Base-by-base conservation (phyloP, 2,329 filamentous ascomycete genomes). In the Aspergillus fijiensis region DNA sequence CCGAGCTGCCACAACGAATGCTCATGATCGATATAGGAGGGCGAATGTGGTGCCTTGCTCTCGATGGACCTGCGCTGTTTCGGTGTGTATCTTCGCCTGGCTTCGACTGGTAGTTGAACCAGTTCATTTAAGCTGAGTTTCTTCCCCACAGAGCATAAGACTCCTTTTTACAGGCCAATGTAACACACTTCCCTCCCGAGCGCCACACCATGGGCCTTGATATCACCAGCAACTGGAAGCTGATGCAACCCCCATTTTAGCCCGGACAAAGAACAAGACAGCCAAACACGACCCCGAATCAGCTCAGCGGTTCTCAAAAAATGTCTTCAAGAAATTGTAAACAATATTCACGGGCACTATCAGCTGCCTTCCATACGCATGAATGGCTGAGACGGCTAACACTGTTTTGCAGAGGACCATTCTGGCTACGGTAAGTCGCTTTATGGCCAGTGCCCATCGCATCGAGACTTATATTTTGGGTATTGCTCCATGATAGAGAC, bases 401-500 rank as follows among this genome's bases (percentile, higher is more conserved):
- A 9, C 23, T 52, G 12, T 16, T 10, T 33, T 48, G 29, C 23
- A 67, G 65, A 59, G 61, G 60, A 48, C 57, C 58, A 39, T 53
- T 60, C 33, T 67, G 63, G 63, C 55, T 67, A 12, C 61, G 65
- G 65, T 67, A 59, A 27, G 55, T 12, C 47, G n/a, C 9, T 16
- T 3, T 16, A 45, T 7, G 6, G 6, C 1, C 42, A 49, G n/a
- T 31, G n/a, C 35, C 6, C 39, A 19, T 45, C 6, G 9, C 14
- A 45, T 45, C 5, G 39, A 45, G 16, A 19, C 39, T 45, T 19
- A 45, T 45, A 1, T 16, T 45, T 12, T 2, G 39, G n/a, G 16
- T n/a, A 19, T 51, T 29, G 21, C 27, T 49, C n/a, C 16, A 47
- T 59, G 51, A 21, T 72, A 88, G 89, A 63, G 89, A 92, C 67